Percentiles rank a stretch among this genome's conserved stretches.
Evolutionary conservation across 345 rosid genomes (phyloP).

Genomic region (Zanthoxylum bungeanum): DNA sequence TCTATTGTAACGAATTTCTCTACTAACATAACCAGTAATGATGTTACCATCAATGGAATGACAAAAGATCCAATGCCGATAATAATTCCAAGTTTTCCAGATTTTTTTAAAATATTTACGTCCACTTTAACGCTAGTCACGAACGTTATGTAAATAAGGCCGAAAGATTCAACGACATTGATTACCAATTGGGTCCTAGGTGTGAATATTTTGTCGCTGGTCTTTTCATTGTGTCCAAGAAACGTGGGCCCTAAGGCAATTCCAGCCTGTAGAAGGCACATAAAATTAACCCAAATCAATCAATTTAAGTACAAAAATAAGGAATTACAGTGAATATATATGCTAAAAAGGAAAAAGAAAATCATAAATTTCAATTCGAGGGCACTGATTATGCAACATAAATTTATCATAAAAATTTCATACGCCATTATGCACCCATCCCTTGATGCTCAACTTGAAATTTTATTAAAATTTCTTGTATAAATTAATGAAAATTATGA

Average conservation of each 20-base stretch:
- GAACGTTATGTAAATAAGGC: slow-evolving; percentile 33
- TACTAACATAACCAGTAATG: slow-evolving; percentile 6
- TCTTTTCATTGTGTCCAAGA: slow-evolving; percentile 18
- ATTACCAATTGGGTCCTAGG: slow-evolving; percentile 15
- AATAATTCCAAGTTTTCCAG: slow-evolving; percentile 32
- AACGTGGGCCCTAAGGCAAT: slow-evolving; percentile 34
- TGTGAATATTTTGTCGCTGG: slow-evolving; percentile 14
- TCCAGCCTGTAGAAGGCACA: slow-evolving; percentile 27
- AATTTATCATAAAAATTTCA: no score
- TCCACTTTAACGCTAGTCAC: slow-evolving; percentile 35
- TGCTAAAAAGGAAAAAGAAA: no score
- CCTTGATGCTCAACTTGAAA: no score
- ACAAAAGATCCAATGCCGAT: slow-evolving; percentile 31
- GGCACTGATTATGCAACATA: no score
- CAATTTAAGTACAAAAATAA: no score
- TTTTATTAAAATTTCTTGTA: no score
- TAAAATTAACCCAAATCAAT: not conserved
- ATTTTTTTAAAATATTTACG: slow-evolving; percentile 23
- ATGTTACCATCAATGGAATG: slow-evolving; percentile 19
- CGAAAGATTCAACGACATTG: slow-evolving; percentile 27
- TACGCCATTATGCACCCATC: no score
- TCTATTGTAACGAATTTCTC: not conserved
- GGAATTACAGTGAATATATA: no score
- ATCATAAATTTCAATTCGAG: no score
- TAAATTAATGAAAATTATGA: no score